A percentile compares a stretch with the other conserved stretches of the same genome.
Conservation (phyloP, 2,329 filamentous ascomycete species). For the Myriosclerotinia curreyana region DNA sequence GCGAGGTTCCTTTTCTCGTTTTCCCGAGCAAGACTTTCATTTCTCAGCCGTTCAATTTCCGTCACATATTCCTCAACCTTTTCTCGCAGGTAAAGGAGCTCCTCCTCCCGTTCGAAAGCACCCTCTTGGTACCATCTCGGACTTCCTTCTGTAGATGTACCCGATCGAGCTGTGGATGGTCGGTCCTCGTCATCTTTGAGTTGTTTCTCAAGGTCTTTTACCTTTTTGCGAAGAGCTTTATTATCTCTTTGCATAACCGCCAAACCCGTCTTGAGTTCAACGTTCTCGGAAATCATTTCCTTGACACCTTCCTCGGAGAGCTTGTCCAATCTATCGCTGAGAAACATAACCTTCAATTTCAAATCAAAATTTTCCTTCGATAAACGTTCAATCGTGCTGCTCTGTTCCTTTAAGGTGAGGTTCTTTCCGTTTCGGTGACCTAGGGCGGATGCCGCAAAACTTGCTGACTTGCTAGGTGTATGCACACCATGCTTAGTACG, state of each 20-base stretch:
- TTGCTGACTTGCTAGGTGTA: conserved; percentile 53
- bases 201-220: conserved; percentile 84
- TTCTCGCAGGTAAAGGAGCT: conserved; percentile 80
- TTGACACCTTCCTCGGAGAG: conserved; percentile 94
- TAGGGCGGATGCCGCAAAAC: conserved; percentile 49
- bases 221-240: conserved; percentile 72
- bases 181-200: conserved; percentile 62
- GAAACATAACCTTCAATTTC: conserved; percentile 95
- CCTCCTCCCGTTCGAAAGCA: conserved; percentile 72
- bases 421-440: conserved; percentile 58
- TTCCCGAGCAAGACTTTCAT: conserved; percentile 75
- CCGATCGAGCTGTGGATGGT: conserved; percentile 57
- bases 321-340: conserved; percentile 89
- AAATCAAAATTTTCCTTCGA: conserved; percentile 98
- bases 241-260: conserved; percentile 89
- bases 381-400: conserved; percentile 90
- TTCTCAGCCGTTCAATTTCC: conserved; percentile 77
- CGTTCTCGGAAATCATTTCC: conserved; percentile 97
- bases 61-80: conserved; percentile 79
- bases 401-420: conserved; percentile 93
- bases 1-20: conserved; percentile 82
- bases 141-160: conserved; percentile 55
- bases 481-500: conserved; percentile 67
- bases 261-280: conserved; percentile 87
- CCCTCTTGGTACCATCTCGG: conserved; percentile 55